Percentiles rank a stretch among this genome's conserved stretches.
phyloP scores from a whole-genome alignment of 2,329 filamentous ascomycete genomes.

The Trichoderma koningiopsis region DNA sequence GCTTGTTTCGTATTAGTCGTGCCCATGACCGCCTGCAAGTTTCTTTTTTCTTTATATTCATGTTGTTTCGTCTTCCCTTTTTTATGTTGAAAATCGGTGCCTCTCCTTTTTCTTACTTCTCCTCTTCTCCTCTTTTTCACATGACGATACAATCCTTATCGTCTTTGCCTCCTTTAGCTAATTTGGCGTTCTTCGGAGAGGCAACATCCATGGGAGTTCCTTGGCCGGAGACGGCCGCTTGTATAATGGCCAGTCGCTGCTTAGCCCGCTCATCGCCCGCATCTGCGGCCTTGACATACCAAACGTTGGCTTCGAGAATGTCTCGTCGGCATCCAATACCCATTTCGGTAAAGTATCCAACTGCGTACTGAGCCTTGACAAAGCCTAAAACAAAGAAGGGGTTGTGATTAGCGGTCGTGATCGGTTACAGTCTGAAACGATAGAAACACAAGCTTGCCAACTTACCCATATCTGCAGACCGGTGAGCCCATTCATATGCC shows the following conservation, averaged over 20 bases:
- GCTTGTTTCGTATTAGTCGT: conserved; percentile 20
- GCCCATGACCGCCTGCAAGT: background rate
- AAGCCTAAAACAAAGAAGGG: conserved; percentile 50
- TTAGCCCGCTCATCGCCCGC: conserved; percentile 88
- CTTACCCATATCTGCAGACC: conserved; percentile 83
- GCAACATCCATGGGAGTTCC: conserved; percentile 60
- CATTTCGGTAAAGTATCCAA: conserved; percentile 98
- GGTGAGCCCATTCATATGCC: conserved; percentile 92
- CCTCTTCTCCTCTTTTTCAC: conserved; percentile 37
- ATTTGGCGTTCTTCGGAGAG: conserved; percentile 54
- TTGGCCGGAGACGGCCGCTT: conserved; percentile 69
- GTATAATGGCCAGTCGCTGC: conserved; percentile 82
- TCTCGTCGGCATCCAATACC: conserved; percentile 94
- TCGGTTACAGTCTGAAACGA: background rate
- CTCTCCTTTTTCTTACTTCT: background rate
- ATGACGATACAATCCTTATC: conserved; percentile 63
- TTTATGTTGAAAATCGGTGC: background rate
- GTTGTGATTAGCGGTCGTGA: conserved; percentile 25
- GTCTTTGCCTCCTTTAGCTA: conserved; percentile 52
- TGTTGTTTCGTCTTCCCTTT: conserved; percentile 3
- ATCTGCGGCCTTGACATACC: conserved; percentile 96
- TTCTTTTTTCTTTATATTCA: conserved; percentile 5
- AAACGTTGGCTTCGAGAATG: conserved; percentile 94
- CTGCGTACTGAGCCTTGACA: conserved; percentile 83
- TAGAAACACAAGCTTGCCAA: background rate